Percentiles rank a stretch among this genome's conserved stretches.
Conservation (phyloP, 495 filamentous ascomycete genomes). For the Diplogelasinospora grovesii region DNA sequence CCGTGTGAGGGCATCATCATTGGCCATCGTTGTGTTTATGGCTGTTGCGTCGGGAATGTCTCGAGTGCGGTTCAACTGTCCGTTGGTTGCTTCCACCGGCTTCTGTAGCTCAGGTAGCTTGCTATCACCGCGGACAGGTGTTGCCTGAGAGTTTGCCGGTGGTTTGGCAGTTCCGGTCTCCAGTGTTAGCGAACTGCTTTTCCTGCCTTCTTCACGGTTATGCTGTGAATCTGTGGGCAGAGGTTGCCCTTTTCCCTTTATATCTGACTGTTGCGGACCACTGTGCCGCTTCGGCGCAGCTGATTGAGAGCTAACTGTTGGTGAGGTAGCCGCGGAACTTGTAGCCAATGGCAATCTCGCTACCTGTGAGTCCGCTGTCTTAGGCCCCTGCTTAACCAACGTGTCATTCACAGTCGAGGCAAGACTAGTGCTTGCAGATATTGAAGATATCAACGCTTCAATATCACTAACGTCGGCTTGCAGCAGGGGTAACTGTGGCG, state of each 20-base stretch:
- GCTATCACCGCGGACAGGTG: too few relatives aligned
- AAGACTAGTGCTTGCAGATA: slow-evolving; percentile 3
- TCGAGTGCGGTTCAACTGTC: too few relatives aligned
- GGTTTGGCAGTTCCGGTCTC: not conserved
- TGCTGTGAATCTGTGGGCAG: too few relatives aligned
- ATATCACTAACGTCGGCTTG: slow-evolving; percentile 19
- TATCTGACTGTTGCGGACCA: not conserved
- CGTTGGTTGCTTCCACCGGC: not conserved
- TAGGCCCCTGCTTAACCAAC: not conserved
- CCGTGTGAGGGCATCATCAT: slow-evolving; percentile 10
- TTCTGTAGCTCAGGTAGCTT: not conserved
- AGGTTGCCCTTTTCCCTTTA: not conserved
- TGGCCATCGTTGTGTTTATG: not conserved
- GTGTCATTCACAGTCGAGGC: not conserved
- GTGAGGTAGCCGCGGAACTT: not conserved
- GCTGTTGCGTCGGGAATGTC: not conserved
- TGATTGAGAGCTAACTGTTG: not conserved
- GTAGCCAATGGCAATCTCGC: not conserved
- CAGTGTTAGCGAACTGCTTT: too few relatives aligned
- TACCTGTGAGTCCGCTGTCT: not conserved
- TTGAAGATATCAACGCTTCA: slow-evolving; percentile 17
- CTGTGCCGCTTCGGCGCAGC: not conserved
- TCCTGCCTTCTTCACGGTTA: too few relatives aligned
- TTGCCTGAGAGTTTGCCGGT: not conserved
- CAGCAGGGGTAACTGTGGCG: slow-evolving; percentile 9